Conservation (phyloP, 192 early-diverging fungal genomes). For the Mortierella antarctica region DNA sequence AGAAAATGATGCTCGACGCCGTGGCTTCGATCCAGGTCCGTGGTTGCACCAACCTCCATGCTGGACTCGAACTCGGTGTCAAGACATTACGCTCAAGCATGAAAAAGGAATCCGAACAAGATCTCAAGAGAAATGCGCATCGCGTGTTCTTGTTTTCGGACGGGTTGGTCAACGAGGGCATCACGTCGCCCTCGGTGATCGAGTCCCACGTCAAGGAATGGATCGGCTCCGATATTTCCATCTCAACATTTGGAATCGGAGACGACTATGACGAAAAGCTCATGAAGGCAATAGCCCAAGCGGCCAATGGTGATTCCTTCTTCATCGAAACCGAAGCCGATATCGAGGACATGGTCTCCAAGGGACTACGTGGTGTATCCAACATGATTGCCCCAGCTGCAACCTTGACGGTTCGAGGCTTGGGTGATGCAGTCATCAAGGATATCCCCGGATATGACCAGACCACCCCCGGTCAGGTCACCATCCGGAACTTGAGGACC, state of each 20-base stretch:
- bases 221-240: conserved; percentile 24
- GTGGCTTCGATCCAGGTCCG: conserved; percentile 10
- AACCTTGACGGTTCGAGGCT: conserved; percentile 31
- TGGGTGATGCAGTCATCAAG: conserved; percentile 44
- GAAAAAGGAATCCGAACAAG: conserved; percentile 15
- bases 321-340: conserved; percentile 38
- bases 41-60: conserved; percentile 23
- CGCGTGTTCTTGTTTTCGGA: conserved; percentile 43
- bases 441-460: conserved; percentile 38
- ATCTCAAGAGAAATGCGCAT: conserved; percentile 16
- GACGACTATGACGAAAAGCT: conserved; percentile 43
- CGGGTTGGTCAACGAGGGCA: conserved; percentile 27
- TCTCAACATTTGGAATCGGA: conserved; percentile 47
- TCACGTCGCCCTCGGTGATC: conserved; percentile 15
- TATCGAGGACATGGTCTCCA: conserved; percentile 41
- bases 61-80: conserved; percentile 24
- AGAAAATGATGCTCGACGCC: conserved; percentile 16
- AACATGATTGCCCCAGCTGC: conserved; percentile 28
- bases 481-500: conserved; percentile 28
- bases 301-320: conserved; percentile 29
- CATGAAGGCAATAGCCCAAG: conserved; percentile 36
- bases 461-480: conserved; percentile 36
- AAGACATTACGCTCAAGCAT: conserved; percentile 30
- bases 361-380: conserved; percentile 41
- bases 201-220: conserved; percentile 22